phyloP scores from a whole-genome alignment of 225 moss, liverwort and hornwort genomes.

The Straminergon stramineum region DNA sequence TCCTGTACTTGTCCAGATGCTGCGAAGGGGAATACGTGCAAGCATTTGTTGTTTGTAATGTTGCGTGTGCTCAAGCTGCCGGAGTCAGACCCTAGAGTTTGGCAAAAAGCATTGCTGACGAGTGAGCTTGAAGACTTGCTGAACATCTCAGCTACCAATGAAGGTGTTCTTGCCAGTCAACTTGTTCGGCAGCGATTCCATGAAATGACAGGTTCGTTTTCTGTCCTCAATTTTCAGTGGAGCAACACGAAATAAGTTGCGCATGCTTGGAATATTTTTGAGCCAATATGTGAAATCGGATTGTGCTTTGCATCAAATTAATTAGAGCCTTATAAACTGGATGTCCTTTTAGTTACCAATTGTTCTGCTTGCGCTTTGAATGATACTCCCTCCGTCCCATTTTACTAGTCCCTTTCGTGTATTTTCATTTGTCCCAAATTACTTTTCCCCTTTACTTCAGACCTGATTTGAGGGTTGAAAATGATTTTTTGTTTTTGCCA shows the following conservation, averaged over 20 bases:
- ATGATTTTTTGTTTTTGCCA: not conserved
- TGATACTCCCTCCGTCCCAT: not conserved
- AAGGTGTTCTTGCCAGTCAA: slow-evolving; percentile 58
- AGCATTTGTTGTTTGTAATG: slow-evolving; percentile 80
- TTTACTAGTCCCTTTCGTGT: not conserved
- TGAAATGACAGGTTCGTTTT: slow-evolving; percentile 35
- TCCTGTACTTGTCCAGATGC: slow-evolving; percentile 74
- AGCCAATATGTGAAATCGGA: not conserved
- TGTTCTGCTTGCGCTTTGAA: not conserved
- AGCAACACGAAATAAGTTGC: not conserved
- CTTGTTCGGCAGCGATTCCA: slow-evolving; percentile 56
- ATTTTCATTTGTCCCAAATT: not conserved
- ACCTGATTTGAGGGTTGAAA: not conserved
- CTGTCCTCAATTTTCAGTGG: not conserved
- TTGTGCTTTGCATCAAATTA: not conserved
- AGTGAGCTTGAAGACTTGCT: slow-evolving; percentile 57
- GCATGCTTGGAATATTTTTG: not conserved
- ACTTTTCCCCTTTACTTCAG: not conserved
- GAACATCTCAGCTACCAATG: slow-evolving; percentile 33
- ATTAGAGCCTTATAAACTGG: not conserved
- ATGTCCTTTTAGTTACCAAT: not conserved
- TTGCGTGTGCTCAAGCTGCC: slow-evolving; percentile 73
- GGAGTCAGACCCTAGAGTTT: slow-evolving; percentile 52
- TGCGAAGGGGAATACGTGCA: slow-evolving; percentile 52
- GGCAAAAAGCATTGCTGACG: slow-evolving; percentile 68